Evolutionary conservation across 2,329 filamentous ascomycete genomes (phyloP), one percentile per base, ranked within the genome.

Genomic region (Aureobasidium lini): DNA sequence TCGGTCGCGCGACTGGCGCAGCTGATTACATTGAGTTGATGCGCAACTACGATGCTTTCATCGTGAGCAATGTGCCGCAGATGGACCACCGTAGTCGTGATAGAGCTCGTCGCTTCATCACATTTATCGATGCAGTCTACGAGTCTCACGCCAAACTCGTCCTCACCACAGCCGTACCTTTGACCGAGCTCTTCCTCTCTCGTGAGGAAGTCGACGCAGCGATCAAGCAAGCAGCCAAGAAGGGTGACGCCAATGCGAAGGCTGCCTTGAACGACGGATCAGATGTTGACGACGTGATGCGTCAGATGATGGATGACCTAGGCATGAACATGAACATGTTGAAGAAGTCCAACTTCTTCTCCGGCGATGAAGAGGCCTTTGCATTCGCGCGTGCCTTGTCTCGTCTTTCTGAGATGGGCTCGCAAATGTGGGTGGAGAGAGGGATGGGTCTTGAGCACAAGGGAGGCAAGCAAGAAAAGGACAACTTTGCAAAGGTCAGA

Each of bases 81-180:
- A 97, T 99, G 94, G 94, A 87, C 42, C 83, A 90, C 64, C 84
- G 84, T 58, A 85, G 91, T 69, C 84, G 94, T 18, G 94, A 99
- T 75, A 81, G 96, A 40, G 94, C 94, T 0, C 80, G 94, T 11
- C 82, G 94, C 5, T 96, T 99, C 73, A 99, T 99, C 71, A 99
- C 93, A 0, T 96, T 99, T 67, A 90, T 99, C 64, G 94, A 99
- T 71, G 93, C 94, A 6, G 87, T 96, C 4, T 99, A 99, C 70
- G 94, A 99, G 73, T 80, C 81, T 31, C 83, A 93, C 73, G 92
- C 91, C n/a, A 97, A 96, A 75, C 82, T 99, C 7, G 93, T 97
- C 15, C 82, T 99, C 59, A 99, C 94, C 0, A 92, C 89, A 3
- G 90, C 86, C 42, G 89, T 92, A 50, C 90, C 93, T 0, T 78